Evolutionary conservation across 176 grass and related monocot genomes (phyloP), one percentile per base, ranked within the genome.

Genomic region (Rhynchospora pubera): DNA sequence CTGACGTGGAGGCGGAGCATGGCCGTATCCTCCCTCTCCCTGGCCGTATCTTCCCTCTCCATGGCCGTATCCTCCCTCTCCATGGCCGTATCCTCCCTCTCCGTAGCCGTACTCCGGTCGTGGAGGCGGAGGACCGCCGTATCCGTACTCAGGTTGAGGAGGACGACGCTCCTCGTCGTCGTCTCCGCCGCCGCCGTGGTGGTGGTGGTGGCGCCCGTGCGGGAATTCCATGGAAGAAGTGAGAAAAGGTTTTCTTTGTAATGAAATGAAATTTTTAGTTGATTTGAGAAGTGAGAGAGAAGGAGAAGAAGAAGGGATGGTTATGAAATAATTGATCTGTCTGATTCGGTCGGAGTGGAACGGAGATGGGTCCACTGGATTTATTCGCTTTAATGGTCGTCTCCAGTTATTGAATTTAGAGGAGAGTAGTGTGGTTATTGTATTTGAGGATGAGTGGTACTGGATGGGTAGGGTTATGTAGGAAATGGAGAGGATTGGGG

Each of bases 211-310:
- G 43, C 22, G 79, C 13, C 42, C 44, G 62, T 81, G 60, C 0
- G 79, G 79, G 21, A 34, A 79, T 39, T 82, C 79, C 79, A 65
- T 75, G 11, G 50, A 23, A n/a, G 50, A 23, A 67, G 65, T 44
- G 34, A 44, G 39, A 5, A 44, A 14, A 5, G 65, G 7, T 24
- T 48, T 26, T 75, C 12, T 75, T 22, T 5, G 44, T 22, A n/a
- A 67, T 67, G 14, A 14, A 43, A 0, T 9, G 26, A 28, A 28
- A 28, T 28, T 28, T 28, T 28, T 28, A 28, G 34, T 39, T 67
- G 28, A 66, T 66, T 13, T 2, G 70, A 52, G 21, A 51, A 13
- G 21, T 3, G 44, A 74, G n/a, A 71, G 0, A 51, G 8, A 0
- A 64, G n/a, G n/a, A n/a, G 10, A 0, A 64, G 10, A 45, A 60